Evolutionary conservation across 2,329 filamentous ascomycete genomes (phyloP), one percentile per base, ranked within the genome.

Genomic region (Fusarium fujikuroi): DNA sequence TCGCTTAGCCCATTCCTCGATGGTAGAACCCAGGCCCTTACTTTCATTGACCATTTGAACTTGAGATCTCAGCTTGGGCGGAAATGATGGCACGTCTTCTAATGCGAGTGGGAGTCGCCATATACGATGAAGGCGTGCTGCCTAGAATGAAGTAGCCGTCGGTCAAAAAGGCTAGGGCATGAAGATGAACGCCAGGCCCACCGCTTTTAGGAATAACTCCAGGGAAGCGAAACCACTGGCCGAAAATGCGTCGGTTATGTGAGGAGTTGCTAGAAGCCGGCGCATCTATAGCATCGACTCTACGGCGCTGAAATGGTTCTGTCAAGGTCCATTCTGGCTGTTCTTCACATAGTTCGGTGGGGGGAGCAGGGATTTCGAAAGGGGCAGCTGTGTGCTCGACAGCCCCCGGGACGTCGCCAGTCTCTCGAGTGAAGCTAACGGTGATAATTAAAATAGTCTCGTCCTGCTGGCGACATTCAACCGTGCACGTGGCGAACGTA

Each of bases 351-450:
- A 15, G 2, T 53, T 16, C 32, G 18, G 3, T 23, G 0, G 34
- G 49, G 9, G n/a, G 32, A 8, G 14, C 23, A 23, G 36, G 21
- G 14, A 34, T 14, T 11, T 37, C 8, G 19, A 36, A 36, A 7
- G 18, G 18, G 16, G 32, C 18, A 19, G 21, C 14, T 53, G 49
- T 19, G 3, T 37, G 49, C 16, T 37, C n/a, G 3, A 53, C 19
- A 15, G 18, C 9, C 11, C 14, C 1, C 12, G 14, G 2, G 3
- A 15, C 7, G 19, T 3, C 37, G n/a, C 12, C 9, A 15, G 7
- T 37, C 8, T 15, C 10, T 9, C 34, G 49, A 10, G 49, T 25
- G 19, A 53, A 53, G 32, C 49, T 37, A 5, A 53, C 16, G 9
- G 21, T 53, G 3, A 23, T 36, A 28, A 19, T 15, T 18, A 28